Conservation (phyloP, 805 yeast genomes). For the Metschnikowia drakensbergensis region DNA sequence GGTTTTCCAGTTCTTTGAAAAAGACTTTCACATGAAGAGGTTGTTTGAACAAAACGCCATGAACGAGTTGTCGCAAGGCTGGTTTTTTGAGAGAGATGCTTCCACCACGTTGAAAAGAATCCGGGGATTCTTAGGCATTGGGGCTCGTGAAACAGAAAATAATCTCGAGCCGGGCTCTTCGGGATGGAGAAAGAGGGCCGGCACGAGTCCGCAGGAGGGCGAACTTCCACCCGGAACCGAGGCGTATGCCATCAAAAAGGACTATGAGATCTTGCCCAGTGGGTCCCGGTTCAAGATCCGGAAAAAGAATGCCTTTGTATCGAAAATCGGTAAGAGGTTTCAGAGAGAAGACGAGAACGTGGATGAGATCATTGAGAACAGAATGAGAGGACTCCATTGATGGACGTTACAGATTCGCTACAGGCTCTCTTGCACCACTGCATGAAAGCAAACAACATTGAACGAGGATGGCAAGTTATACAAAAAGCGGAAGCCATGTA, state of each 20-base stretch:
- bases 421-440: too few relatives aligned
- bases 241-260: conserved; percentile 26
- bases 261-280: conserved; percentile 64
- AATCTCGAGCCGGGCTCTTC: conserved; percentile 26
- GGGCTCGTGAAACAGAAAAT: conserved; percentile 15
- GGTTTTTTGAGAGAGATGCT: conserved; percentile 60
- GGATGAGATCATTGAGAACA: conserved; percentile 51
- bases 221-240: conserved; percentile 51
- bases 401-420: too few relatives aligned
- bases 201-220: conserved; percentile 41
- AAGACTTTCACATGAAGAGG: conserved; percentile 59
- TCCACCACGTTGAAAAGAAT: conserved; percentile 21
- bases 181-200: conserved; percentile 44
- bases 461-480: too few relatives aligned
- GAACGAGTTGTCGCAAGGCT: conserved; percentile 70
- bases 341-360: conserved; percentile 44
- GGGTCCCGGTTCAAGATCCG: conserved; percentile 56
- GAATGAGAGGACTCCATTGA: conserved; percentile 23
- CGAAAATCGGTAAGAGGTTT: conserved; percentile 37
- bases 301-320: conserved; percentile 20
- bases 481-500: too few relatives aligned
- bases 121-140: conserved; percentile 16
- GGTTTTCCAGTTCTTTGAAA: conserved; percentile 72
- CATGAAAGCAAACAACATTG: too few relatives aligned
- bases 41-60: conserved; percentile 70